Conservation (phyloP, 371 early-diverging fungal species). For the Rhizopus arrhizus region DNA sequence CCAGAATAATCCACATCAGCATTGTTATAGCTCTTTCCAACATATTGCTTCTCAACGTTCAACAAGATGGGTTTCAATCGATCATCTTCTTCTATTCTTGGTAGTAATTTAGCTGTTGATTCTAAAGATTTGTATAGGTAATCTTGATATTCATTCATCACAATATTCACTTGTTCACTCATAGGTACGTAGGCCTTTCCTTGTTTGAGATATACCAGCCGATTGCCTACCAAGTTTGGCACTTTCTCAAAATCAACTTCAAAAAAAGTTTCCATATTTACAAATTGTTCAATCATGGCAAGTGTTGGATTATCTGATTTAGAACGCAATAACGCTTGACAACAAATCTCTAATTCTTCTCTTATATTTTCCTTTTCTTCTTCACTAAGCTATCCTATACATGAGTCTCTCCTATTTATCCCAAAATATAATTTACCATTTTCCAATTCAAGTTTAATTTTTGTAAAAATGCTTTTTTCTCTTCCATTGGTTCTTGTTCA, state of each 20-base stretch:
- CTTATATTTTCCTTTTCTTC: constrained; percentile 27
- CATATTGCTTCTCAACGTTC: constrained; percentile 83
- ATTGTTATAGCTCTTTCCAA: constrained; percentile 64
- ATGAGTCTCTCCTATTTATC: background rate
- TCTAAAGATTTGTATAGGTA: constrained; percentile 39
- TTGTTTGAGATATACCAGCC: constrained; percentile 70
- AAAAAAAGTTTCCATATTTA: constrained; percentile 54
- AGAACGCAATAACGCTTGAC: background rate
- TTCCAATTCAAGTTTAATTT: constrained; percentile 60
- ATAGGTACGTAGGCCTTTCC: constrained; percentile 90
- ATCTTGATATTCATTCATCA: constrained; percentile 77
- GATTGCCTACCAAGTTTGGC: constrained; percentile 69
- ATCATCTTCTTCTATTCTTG: constrained; percentile 93
- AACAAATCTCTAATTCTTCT: constrained; percentile 17
- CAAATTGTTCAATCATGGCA: constrained; percentile 20
- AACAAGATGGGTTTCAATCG: constrained; percentile 85
- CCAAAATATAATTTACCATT: constrained; percentile 34
- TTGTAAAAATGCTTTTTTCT: constrained; percentile 60
- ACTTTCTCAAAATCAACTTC: constrained; percentile 87
- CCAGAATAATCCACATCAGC: constrained; percentile 47
- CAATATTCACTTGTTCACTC: constrained; percentile 70
- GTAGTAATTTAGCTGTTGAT: constrained; percentile 69
- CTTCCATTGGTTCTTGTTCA: constrained; percentile 55
- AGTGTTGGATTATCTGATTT: background rate
- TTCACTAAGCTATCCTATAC: constrained; percentile 10